phyloP scores from a whole-genome alignment of 78 protist genomes.

The Chrysochromulina tobinii region DNA sequence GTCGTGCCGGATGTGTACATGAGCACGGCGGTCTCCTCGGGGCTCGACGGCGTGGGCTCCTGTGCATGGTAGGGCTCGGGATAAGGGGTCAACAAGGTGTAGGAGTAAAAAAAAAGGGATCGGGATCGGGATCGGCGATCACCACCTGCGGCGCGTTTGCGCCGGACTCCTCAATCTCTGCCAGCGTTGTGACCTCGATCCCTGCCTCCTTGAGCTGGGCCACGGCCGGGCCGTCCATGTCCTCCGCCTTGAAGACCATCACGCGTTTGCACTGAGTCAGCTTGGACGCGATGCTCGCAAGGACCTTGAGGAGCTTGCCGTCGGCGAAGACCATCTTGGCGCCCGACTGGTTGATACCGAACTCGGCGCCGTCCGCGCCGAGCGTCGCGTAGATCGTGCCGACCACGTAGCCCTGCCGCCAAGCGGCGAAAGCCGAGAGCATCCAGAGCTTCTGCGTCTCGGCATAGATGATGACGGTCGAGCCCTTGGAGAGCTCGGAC shows the following conservation, averaged over 20 bases:
- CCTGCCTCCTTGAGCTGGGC: background rate
- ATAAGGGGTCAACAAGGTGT: no score
- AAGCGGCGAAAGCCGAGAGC: constrained; percentile 40
- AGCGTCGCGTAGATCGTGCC: constrained; percentile 67
- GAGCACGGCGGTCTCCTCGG: constrained; percentile 66
- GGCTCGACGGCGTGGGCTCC: constrained; percentile 26
- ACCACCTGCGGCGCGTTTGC: background rate
- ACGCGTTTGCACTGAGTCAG: background rate
- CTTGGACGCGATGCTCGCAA: background rate
- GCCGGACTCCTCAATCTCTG: background rate
- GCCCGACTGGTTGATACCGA: constrained; percentile 48
- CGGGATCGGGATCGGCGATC: no score
- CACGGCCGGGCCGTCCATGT: background rate
- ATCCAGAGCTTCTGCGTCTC: constrained; percentile 61
- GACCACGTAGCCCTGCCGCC: constrained; percentile 8
- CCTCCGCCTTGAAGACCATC: background rate
- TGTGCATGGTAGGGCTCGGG: no score
- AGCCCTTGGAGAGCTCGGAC: background rate
- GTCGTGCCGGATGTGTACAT: constrained; percentile 96
- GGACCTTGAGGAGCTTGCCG: constrained; percentile 22
- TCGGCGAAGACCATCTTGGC: background rate
- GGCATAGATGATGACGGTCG: constrained; percentile 33
- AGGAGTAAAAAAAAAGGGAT: no score
- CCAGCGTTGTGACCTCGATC: constrained; percentile 11
- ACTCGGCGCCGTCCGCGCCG: constrained; percentile 55